phyloP scores from a whole-genome alignment of 176 grass and related monocot genomes.

The Cymbopogon citratus region DNA sequence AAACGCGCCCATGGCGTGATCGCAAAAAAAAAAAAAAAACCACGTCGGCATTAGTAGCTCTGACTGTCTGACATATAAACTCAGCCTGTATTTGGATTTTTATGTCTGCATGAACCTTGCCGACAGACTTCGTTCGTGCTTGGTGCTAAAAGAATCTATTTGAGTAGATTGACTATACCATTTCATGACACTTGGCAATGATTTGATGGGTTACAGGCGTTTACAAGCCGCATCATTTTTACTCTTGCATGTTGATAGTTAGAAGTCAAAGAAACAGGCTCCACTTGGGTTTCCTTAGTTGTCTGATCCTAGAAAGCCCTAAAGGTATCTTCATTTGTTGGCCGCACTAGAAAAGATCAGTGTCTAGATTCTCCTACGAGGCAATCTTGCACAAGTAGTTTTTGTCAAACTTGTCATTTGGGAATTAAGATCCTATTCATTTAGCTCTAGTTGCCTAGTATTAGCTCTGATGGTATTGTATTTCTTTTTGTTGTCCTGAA shows the following conservation, averaged over 20 bases:
- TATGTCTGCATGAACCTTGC: slow-evolving; percentile 7
- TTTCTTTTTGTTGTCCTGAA: slow-evolving; percentile 2
- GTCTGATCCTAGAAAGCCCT: slow-evolving; percentile 35
- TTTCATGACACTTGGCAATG: background rate
- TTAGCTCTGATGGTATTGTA: background rate
- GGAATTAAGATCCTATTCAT: slow-evolving; percentile 17
- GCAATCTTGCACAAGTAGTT: background rate
- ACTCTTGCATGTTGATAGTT: slow-evolving; percentile 2
- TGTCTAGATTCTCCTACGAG: slow-evolving; percentile 31
- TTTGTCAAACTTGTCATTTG: slow-evolving; percentile 16
- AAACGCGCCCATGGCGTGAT: too few species aligned
- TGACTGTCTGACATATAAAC: slow-evolving; percentile 18
- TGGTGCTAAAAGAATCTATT: slow-evolving; percentile 1
- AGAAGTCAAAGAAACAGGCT: slow-evolving; percentile 20
- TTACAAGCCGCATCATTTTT: slow-evolving; percentile 22
- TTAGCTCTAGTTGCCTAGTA: slow-evolving; percentile 25
- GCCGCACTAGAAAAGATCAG: background rate
- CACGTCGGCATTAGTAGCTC: background rate
- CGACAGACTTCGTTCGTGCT: background rate
- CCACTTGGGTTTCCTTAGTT: slow-evolving; percentile 27
- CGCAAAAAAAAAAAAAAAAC: too few species aligned
- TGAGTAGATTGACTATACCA: background rate
- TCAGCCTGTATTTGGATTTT: background rate
- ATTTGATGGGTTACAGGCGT: background rate
- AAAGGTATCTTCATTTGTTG: slow-evolving; percentile 17